These are phyloP conservation scores for Karstenula rhodostoma DNA, from an alignment of 2,329 filamentous ascomycete genomes.

Conservation along the genomic window DNA sequence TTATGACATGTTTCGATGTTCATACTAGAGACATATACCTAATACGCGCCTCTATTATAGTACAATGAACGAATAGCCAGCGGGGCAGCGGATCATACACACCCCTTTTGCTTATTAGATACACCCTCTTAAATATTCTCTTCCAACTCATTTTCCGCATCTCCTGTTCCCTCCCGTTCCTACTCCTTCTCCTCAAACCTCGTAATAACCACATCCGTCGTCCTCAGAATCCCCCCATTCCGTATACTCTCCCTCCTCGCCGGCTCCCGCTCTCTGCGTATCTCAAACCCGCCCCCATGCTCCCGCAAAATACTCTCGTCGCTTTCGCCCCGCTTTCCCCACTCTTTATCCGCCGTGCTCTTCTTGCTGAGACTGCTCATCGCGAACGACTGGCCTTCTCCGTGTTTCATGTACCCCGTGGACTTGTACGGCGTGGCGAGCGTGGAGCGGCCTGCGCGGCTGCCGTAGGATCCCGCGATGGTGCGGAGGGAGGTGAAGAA, in stretches of 20 bases:
- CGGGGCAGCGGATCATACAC: not conserved
- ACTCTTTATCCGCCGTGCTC: conserved; percentile 13
- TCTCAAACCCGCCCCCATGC: not conserved
- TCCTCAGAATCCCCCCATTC: conserved; percentile 26
- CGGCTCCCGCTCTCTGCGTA: not conserved
- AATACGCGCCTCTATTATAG: conserved; percentile 1
- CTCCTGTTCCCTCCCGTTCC: not conserved
- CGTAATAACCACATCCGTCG: conserved; percentile 29
- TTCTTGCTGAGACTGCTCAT: conserved; percentile 26
- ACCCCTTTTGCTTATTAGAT: conserved; percentile 1
- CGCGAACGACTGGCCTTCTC: conserved; percentile 18
- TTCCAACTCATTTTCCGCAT: not conserved
- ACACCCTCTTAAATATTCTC: not conserved
- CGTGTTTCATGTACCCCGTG: conserved; percentile 28
- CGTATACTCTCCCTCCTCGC: conserved; percentile 13
- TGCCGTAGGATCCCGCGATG: conserved; percentile 27
- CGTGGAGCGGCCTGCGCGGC: conserved; percentile 10
- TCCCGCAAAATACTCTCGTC: conserved; percentile 25
- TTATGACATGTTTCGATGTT: not conserved
- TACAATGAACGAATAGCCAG: conserved; percentile 1
- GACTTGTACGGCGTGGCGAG: conserved; percentile 26
- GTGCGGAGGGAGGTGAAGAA: conserved; percentile 33
- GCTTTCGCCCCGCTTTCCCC: conserved; percentile 17
- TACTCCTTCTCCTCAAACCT: not conserved
- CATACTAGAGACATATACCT: not conserved